Evolutionary conservation across 1,139 yeast genomes (phyloP).

Genomic region (Martiniozyma asiatica): DNA sequence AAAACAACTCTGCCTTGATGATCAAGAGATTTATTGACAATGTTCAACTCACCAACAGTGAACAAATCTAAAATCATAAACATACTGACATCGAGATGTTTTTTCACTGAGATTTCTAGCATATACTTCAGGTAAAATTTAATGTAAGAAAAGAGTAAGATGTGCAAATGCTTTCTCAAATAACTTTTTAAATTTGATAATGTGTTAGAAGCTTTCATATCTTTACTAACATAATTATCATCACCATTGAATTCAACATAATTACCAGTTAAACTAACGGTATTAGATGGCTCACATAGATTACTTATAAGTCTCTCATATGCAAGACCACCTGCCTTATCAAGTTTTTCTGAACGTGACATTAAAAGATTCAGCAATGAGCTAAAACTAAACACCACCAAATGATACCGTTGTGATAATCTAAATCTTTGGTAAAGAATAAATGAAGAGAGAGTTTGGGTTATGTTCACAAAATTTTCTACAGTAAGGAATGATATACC

Average conservation of each 20-base stretch:
- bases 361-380: slow-evolving; percentile 37
- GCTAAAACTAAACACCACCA: slow-evolving; percentile 38
- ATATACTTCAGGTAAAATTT: slow-evolving; percentile 38
- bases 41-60: slow-evolving; percentile 52
- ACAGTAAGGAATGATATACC: neutral
- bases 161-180: slow-evolving; percentile 51
- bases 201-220: slow-evolving; percentile 38
- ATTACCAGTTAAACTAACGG: too few species aligned
- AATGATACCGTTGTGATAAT: slow-evolving; percentile 60
- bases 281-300: slow-evolving; percentile 67
- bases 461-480: slow-evolving; percentile 23
- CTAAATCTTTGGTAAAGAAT: slow-evolving; percentile 61
- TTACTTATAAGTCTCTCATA: slow-evolving; percentile 51
- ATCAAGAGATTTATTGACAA: slow-evolving; percentile 63
- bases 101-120: slow-evolving; percentile 36
- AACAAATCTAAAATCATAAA: slow-evolving; percentile 58
- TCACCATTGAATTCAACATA: too few species aligned
- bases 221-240: slow-evolving; percentile 8
- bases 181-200: slow-evolving; percentile 43
- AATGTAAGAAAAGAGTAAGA: slow-evolving; percentile 47
- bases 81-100: slow-evolving; percentile 44
- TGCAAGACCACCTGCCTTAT: slow-evolving; percentile 28
- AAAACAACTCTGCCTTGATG: slow-evolving; percentile 57
- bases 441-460: slow-evolving; percentile 40
- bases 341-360: slow-evolving; percentile 7